These are phyloP conservation scores for Ophiosphaerella herpotricha DNA, from an alignment of 2,329 filamentous ascomycete species.

Conservation along the genomic window DNA sequence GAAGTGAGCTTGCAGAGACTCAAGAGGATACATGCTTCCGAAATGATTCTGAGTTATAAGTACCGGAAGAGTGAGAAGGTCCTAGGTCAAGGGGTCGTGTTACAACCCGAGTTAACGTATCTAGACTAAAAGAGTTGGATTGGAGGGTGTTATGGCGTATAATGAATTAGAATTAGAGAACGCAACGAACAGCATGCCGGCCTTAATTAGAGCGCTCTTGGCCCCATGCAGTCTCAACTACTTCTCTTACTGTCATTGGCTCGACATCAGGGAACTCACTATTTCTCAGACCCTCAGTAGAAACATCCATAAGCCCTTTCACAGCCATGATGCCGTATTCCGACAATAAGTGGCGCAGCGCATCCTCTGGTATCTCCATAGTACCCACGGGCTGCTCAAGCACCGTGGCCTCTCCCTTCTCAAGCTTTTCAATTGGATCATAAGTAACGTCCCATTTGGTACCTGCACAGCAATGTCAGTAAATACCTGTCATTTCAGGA, in stretches of 20 bases:
- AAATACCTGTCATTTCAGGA: no score
- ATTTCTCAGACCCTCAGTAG: constrained; percentile 7
- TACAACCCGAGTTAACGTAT: constrained; percentile 1
- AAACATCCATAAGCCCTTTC: constrained; percentile 9
- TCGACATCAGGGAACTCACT: constrained; percentile 11
- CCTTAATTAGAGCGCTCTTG: neutral
- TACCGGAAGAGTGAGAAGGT: neutral
- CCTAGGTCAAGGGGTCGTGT: neutral
- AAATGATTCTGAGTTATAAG: neutral
- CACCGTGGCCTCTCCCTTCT: no score
- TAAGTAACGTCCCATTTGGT: no score
- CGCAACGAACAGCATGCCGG: no score
- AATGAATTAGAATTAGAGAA: no score
- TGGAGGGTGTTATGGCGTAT: no score
- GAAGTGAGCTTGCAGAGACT: neutral
- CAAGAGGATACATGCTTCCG: neutral
- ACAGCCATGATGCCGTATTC: constrained; percentile 13
- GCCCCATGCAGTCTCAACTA: constrained; percentile 15
- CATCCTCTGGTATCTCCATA: constrained; percentile 5
- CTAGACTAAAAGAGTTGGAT: neutral
- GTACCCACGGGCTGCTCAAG: constrained; percentile 3
- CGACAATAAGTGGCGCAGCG: constrained; percentile 1
- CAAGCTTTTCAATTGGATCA: no score
- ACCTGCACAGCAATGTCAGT: no score
- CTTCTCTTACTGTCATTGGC: constrained; percentile 9